phyloP scores from a whole-genome alignment of 352 stramenopile species.

The Thalassiosira hispida region DNA sequence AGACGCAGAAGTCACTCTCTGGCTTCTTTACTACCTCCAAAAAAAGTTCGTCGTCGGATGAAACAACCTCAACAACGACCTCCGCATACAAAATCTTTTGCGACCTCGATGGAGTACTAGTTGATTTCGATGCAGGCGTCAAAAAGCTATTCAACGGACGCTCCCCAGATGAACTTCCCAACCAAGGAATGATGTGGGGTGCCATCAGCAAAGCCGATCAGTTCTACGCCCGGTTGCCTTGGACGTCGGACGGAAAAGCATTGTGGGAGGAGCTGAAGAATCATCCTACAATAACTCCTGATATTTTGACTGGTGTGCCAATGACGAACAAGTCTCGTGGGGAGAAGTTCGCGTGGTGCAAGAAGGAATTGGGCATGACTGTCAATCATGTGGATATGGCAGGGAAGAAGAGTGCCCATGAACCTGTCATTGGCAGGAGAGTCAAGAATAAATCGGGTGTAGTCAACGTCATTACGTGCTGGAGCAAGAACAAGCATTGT shows the following conservation, averaged over 20 bases:
- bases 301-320: slow-evolving; percentile 62
- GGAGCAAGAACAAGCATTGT: slow-evolving; percentile 77
- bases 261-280: slow-evolving; percentile 68
- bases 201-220: slow-evolving; percentile 44
- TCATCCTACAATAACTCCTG: slow-evolving; percentile 25
- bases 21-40: slow-evolving; percentile 27
- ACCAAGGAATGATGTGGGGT: slow-evolving; percentile 62
- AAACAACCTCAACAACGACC: slow-evolving; percentile 1
- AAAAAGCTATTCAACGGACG: slow-evolving; percentile 51
- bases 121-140: slow-evolving; percentile 77
- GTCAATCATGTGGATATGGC: slow-evolving; percentile 78
- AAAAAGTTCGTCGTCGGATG: not conserved
- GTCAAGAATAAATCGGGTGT: slow-evolving; percentile 22
- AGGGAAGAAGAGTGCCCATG: slow-evolving; percentile 45
- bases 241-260: slow-evolving; percentile 66
- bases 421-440: slow-evolving; percentile 32
- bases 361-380: slow-evolving; percentile 63
- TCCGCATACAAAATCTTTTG: slow-evolving; percentile 73
- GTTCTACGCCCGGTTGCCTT: slow-evolving; percentile 76
- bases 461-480: slow-evolving; percentile 83
- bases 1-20: slow-evolving; percentile 27
- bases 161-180: slow-evolving; percentile 44
- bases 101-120: slow-evolving; percentile 79
- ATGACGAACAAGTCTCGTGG: slow-evolving; percentile 31
- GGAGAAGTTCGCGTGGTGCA: slow-evolving; percentile 78